These are phyloP conservation scores for Fusarium equiseti DNA, from an alignment of 2,329 filamentous ascomycete species.

Conservation along the genomic window DNA sequence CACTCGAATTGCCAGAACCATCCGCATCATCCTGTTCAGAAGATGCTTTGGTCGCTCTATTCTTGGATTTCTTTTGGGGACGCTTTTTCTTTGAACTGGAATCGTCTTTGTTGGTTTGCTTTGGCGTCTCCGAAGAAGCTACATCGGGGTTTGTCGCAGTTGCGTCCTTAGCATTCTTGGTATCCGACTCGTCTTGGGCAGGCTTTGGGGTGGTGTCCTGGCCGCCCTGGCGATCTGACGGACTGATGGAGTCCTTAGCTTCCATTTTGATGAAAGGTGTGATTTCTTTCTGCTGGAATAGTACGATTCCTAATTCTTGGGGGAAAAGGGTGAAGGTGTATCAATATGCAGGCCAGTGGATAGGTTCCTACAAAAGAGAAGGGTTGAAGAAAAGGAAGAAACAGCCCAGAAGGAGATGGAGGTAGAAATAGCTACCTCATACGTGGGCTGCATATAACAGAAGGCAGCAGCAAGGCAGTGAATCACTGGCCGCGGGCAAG, in stretches of 20 bases:
- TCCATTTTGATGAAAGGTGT: conserved; percentile 31
- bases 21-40: conserved; percentile 24
- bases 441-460: neutral
- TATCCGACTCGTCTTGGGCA: conserved; percentile 27
- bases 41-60: conserved; percentile 5
- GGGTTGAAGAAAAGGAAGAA: neutral
- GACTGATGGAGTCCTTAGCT: conserved; percentile 26
- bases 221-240: conserved; percentile 38
- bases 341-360: neutral
- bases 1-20: conserved; percentile 22
- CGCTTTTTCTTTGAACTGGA: conserved; percentile 31
- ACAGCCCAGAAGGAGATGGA: neutral
- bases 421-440: neutral
- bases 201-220: conserved; percentile 32
- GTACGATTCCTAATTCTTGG: neutral
- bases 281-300: too few species aligned
- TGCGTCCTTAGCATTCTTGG: conserved; percentile 23
- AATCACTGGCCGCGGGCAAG: conserved; percentile 2
- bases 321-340: neutral
- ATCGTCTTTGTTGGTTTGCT: conserved; percentile 17
- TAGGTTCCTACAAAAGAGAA: neutral
- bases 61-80: conserved; percentile 29
- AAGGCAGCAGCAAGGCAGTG: conserved; percentile 2
- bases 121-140: conserved; percentile 17
- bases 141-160: conserved; percentile 15